Evolutionary conservation across 805 yeast species (phyloP).

Genomic region (Nakazawaea wickerhamii): DNA sequence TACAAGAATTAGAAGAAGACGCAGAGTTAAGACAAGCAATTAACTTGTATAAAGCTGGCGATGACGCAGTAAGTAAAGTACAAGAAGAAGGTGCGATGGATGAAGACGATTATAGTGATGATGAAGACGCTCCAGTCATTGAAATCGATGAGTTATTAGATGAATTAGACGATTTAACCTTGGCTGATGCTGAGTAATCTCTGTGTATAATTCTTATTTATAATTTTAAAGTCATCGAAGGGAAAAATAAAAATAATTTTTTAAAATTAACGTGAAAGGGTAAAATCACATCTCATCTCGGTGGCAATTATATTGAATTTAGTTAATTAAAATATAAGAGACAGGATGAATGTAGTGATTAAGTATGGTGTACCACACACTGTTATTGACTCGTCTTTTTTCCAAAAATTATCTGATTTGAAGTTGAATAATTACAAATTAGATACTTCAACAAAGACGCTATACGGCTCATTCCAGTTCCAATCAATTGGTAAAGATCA

Average conservation of each 20-base stretch:
- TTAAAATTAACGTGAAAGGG: too few relatives aligned
- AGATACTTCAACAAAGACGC: conserved; percentile 38
- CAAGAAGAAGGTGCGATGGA: conserved; percentile 36
- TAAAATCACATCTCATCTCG: too few relatives aligned
- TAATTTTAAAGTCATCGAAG: conserved; percentile 1
- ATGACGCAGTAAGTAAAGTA: conserved; percentile 23
- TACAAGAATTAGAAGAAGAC: conserved; percentile 97
- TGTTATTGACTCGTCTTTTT: conserved; percentile 83
- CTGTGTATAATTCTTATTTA: background rate
- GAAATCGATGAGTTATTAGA: conserved; percentile 90
- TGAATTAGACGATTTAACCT: conserved; percentile 89
- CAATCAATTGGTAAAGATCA: conserved; percentile 25
- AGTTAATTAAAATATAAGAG: too few relatives aligned
- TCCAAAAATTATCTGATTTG: conserved; percentile 62
- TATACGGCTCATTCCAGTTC: conserved; percentile 36
- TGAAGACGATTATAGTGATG: conserved; percentile 42
- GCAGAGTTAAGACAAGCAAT: conserved; percentile 87
- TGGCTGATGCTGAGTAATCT: conserved; percentile 55
- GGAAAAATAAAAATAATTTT: too few relatives aligned
- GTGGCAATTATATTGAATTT: too few relatives aligned
- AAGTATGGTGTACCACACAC: conserved; percentile 54
- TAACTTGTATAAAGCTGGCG: conserved; percentile 73
- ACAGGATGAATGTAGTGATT: conserved; percentile 8
- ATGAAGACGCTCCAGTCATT: conserved; percentile 82
- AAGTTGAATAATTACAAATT: conserved; percentile 74